Base-by-base conservation (phyloP, 805 yeast genomes). In the Barnettozyma sucrosica region DNA sequence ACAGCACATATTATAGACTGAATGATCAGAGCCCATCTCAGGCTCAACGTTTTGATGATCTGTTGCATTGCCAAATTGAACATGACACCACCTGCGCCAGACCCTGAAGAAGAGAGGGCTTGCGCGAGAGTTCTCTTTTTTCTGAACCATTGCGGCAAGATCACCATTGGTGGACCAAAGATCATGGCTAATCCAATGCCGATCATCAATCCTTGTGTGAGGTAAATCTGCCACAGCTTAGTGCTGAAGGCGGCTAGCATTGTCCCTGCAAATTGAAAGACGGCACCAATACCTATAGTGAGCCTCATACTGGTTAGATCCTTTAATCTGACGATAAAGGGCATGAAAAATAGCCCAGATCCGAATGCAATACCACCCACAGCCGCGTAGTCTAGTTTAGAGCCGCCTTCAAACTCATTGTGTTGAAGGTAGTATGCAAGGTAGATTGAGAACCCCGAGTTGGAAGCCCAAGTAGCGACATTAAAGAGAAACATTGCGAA, bases 61-160 rank as follows among this genome's bases (percentile, higher is more conserved):
- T 65, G 60, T 18, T 50, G 53, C 43, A 50, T 43, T 1, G 53
- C 51, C 26, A 69, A 47, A 24, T 67, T 63, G 57, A 70, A 73
- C 40, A 72, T 46, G 11, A 69, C 62, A 46, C 76, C 76, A 24
- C 76, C 76, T 5, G 61, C 52, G 20, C 76, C 76, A 8, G 70
- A 63, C 1, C 75, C 76, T 8, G 64, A 54, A 23, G 68, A 59
- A 6, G 65, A 62, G 2, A 70, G 46, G 10, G 74, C 71, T 45
- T 63, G 59, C 1, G 74, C 72, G 6, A 67, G 59, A 4, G 82
- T 79, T 54, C 89, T 68, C 51, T 67, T 79, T 51, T 76, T 79
- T 34, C 76, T 63, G 61, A 84, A 84, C 83, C 85, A 83, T 49
- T 82, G 88, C 0, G 89, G 88, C 32, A 84, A 53, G 5, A 83